Percentiles rank a stretch among this genome's conserved stretches.
phyloP scores from a whole-genome alignment of 148 eudicot species.

The Persicaria maculosa region DNA sequence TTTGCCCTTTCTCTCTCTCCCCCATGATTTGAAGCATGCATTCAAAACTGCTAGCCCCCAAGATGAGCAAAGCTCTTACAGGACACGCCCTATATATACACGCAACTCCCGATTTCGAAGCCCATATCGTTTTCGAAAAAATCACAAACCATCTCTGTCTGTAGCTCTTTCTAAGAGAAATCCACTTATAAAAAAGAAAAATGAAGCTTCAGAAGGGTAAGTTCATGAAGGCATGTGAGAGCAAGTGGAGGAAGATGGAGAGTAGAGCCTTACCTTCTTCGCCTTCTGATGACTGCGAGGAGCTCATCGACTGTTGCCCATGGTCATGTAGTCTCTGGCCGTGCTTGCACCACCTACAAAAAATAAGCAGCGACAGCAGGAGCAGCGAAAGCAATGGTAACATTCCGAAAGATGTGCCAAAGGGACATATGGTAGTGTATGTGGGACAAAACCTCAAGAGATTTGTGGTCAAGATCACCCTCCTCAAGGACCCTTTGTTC shows the following conservation, averaged over 20 bases:
- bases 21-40: constrained; percentile 6
- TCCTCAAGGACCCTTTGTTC: constrained; percentile 70
- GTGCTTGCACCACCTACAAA: neutral
- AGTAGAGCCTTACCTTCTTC: constrained; percentile 17
- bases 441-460: constrained; percentile 64
- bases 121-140: neutral
- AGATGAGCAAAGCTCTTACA: neutral
- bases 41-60: neutral
- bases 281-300: neutral
- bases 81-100: neutral
- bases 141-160: neutral
- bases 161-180: neutral
- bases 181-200: neutral
- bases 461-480: constrained; percentile 54
- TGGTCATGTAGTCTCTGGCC: neutral
- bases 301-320: constrained; percentile 3
- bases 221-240: constrained; percentile 27
- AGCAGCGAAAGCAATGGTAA: constrained; percentile 25
- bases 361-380: constrained; percentile 2
- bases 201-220: constrained; percentile 6
- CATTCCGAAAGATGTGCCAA: constrained; percentile 83
- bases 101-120: neutral
- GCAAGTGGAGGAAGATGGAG: constrained; percentile 37
- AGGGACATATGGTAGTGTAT: constrained; percentile 85
- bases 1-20: neutral